phyloP scores from a whole-genome alignment of 1,139 yeast species.

The Magnusiomyces fungicola region DNA sequence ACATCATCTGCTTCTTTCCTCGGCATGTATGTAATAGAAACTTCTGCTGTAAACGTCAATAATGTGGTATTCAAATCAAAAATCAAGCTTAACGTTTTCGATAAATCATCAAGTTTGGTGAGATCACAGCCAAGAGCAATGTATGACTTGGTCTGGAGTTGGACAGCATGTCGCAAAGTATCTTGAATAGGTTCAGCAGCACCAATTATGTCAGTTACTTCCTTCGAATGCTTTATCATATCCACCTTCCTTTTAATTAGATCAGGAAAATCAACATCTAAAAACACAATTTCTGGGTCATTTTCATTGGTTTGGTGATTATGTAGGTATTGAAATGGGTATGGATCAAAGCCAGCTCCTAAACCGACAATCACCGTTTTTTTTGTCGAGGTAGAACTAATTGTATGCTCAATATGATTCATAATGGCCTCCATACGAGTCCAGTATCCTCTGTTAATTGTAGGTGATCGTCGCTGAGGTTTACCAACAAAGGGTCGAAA shows the following conservation, averaged over 20 bases:
- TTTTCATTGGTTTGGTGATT: conserved; percentile 22
- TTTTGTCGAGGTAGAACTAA: conserved; percentile 13
- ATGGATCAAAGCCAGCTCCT: conserved; percentile 64
- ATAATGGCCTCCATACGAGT: conserved; percentile 67
- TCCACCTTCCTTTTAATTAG: conserved; percentile 47
- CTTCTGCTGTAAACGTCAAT: conserved; percentile 70
- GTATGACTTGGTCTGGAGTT: conserved; percentile 43
- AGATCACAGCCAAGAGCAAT: conserved; percentile 67
- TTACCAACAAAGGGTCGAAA: conserved; percentile 63
- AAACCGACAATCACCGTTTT: conserved; percentile 48
- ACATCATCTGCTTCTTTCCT: conserved; percentile 61
- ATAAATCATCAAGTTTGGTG: conserved; percentile 42
- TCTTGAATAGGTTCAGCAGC: conserved; percentile 9
- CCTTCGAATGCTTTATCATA: conserved; percentile 45
- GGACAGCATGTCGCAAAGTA: conserved; percentile 22
- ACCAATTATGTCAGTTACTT: conserved; percentile 45
- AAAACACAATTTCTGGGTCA: conserved; percentile 39
- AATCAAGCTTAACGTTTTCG: conserved; percentile 33
- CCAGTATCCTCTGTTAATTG: conserved; percentile 82
- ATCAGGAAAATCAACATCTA: conserved; percentile 74
- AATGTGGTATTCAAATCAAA: conserved; percentile 32
- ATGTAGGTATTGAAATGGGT: conserved; percentile 61
- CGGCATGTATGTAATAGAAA: conserved; percentile 74
- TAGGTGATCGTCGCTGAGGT: conserved; percentile 66
- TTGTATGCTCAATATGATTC: conserved; percentile 38